Conservation (phyloP, 345 rosid species). For the Erodium maritimum region DNA sequence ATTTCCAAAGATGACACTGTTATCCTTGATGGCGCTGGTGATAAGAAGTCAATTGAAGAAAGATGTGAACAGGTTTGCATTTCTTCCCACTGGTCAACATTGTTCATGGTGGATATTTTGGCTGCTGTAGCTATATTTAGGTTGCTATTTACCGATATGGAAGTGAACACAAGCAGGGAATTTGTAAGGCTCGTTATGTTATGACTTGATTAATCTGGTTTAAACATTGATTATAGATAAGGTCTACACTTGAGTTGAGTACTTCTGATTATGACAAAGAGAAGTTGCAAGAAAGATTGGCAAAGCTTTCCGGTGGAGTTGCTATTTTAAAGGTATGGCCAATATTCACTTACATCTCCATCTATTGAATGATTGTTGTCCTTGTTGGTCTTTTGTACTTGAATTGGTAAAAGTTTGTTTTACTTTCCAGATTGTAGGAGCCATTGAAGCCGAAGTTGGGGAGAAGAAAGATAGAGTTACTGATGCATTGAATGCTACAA, state of each 20-base stretch:
- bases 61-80: conserved; percentile 74
- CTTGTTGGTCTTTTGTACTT: not conserved
- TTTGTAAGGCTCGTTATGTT: too few species aligned
- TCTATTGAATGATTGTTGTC: too few species aligned
- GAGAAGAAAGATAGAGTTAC: conserved; percentile 96
- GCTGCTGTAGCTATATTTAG: too few species aligned
- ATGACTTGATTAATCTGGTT: not conserved
- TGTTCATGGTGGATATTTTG: too few species aligned
- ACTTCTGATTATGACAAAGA: conserved; percentile 93
- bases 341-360: not conserved
- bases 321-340: conserved; percentile 75
- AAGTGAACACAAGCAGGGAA: too few species aligned
- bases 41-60: conserved; percentile 71
- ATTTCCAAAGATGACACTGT: conserved; percentile 89
- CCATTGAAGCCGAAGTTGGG: conserved; percentile 84
- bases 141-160: too few species aligned
- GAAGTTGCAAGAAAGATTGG: conserved; percentile 88
- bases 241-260: conserved; percentile 60
- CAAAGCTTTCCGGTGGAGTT: conserved; percentile 92
- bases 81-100: not conserved
- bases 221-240: conserved; percentile 31
- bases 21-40: conserved; percentile 90
- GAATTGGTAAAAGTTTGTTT: conserved; percentile 1
- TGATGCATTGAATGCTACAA: conserved; percentile 92
- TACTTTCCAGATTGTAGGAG: conserved; percentile 78